Percentiles rank a stretch among this genome's conserved stretches.
Evolutionary conservation across 1,139 yeast species (phyloP).

Genomic region (Dujonia santamariae): DNA sequence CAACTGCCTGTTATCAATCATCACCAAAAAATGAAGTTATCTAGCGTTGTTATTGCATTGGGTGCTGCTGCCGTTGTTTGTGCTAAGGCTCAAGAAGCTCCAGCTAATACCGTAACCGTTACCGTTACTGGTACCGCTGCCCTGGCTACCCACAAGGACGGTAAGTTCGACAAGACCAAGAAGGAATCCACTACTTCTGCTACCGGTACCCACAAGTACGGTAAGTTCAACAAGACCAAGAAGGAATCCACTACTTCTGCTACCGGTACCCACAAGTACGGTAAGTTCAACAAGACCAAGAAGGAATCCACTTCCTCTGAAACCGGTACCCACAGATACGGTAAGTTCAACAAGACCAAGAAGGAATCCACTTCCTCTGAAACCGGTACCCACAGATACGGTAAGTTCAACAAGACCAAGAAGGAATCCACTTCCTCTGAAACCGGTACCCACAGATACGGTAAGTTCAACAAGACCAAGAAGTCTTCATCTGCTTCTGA

Average conservation of each 20-base stretch:
- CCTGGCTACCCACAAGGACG: slow-evolving; percentile 39
- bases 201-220: slow-evolving; percentile 34
- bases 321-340: slow-evolving; percentile 42
- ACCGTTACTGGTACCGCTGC: slow-evolving; percentile 10
- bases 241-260: slow-evolving; percentile 18
- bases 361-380: slow-evolving; percentile 23
- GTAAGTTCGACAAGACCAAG: slow-evolving; percentile 49
- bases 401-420: slow-evolving; percentile 32
- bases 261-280: slow-evolving; percentile 40
- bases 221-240: slow-evolving; percentile 39
- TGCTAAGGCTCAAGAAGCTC: slow-evolving; percentile 5
- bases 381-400: slow-evolving; percentile 42
- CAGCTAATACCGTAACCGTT: slow-evolving; percentile 6
- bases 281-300: slow-evolving; percentile 43
- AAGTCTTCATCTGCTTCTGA: slow-evolving; percentile 23
- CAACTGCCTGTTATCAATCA: neutral
- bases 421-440: slow-evolving; percentile 19
- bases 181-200: slow-evolving; percentile 26
- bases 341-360: slow-evolving; percentile 40
- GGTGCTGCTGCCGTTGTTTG: slow-evolving; percentile 7
- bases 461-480: slow-evolving; percentile 40
- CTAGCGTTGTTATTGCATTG: slow-evolving; percentile 10
- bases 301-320: slow-evolving; percentile 20
- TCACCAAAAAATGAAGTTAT: slow-evolving; percentile 9
- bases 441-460: slow-evolving; percentile 40